Conservation (phyloP, 257 asterid genomes). For the Solanum pimpinellifolium region DNA sequence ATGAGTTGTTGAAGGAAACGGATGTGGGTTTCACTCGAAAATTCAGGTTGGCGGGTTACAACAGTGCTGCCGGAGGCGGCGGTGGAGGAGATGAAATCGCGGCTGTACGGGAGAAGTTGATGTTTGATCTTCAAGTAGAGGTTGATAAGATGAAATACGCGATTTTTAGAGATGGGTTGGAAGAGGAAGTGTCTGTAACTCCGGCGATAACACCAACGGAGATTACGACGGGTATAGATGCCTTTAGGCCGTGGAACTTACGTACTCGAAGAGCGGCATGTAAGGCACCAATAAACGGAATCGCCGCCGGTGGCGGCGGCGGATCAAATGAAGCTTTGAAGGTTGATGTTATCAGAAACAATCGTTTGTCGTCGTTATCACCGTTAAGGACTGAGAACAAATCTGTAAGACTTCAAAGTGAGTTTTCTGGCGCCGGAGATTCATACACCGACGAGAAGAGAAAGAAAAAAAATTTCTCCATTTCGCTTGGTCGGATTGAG, state of each 20-base stretch:
- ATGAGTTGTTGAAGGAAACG: not conserved
- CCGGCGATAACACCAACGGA: not conserved
- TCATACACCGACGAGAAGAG: slow-evolving; percentile 15
- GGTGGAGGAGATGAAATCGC: slow-evolving; percentile 28
- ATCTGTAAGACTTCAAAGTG: slow-evolving; percentile 14
- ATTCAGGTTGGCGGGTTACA: not conserved
- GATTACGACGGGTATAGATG: slow-evolving; percentile 4
- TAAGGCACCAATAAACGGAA: slow-evolving; percentile 16
- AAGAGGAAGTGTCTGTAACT: not conserved
- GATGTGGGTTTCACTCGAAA: not conserved
- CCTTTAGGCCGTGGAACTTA: slow-evolving; percentile 45
- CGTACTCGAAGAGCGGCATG: slow-evolving; percentile 49
- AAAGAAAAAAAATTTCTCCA: slow-evolving; percentile 39
- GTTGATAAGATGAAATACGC: slow-evolving; percentile 49
- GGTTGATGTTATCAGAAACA: slow-evolving; percentile 16
- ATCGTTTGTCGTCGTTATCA: slow-evolving; percentile 10
- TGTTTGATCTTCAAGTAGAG: slow-evolving; percentile 61
- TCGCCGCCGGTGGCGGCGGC: not conserved
- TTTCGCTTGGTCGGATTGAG: slow-evolving; percentile 31
- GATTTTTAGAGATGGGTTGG: slow-evolving; percentile 31
- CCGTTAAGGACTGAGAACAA: slow-evolving; percentile 1
- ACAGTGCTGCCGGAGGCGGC: not conserved
- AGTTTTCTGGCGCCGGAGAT: not conserved
- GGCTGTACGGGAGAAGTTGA: slow-evolving; percentile 38
- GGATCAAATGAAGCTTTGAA: not conserved